Evolutionary conservation across 306 rosid genomes (phyloP).

Genomic region (Citrullus colocynthis): DNA sequence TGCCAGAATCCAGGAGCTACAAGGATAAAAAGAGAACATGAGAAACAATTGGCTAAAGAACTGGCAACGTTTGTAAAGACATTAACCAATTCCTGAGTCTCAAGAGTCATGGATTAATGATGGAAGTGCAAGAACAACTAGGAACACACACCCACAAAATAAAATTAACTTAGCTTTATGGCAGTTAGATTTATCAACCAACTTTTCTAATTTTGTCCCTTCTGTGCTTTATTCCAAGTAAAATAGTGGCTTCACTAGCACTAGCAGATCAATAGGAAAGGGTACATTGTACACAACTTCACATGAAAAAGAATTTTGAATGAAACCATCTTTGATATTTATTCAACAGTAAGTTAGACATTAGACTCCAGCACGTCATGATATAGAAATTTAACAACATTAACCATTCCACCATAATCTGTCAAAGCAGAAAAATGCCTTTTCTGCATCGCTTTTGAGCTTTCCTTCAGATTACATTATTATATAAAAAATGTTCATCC

Average conservation of each 20-base stretch:
- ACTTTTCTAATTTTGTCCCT: not conserved
- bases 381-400: not conserved
- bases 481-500: not conserved
- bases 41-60: not conserved
- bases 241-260: not conserved
- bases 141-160: not conserved
- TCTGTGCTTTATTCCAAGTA: not conserved
- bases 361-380: not conserved
- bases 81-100: not conserved
- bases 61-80: not conserved
- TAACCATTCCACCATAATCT: not conserved
- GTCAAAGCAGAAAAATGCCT: not conserved
- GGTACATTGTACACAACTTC: not conserved
- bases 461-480: not conserved
- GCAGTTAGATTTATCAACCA: not conserved
- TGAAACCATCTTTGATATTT: not conserved
- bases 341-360: not conserved
- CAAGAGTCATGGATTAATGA: not conserved
- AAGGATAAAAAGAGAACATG: conserved; percentile 13
- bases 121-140: not conserved
- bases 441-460: not conserved
- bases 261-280: not conserved
- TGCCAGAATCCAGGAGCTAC: conserved; percentile 76
- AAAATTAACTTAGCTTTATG: not conserved
- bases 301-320: not conserved